Percentiles rank a stretch among this genome's conserved stretches.
Evolutionary conservation across 2,329 filamentous ascomycete species (phyloP).

Genomic region (Ophiostoma piceae): DNA sequence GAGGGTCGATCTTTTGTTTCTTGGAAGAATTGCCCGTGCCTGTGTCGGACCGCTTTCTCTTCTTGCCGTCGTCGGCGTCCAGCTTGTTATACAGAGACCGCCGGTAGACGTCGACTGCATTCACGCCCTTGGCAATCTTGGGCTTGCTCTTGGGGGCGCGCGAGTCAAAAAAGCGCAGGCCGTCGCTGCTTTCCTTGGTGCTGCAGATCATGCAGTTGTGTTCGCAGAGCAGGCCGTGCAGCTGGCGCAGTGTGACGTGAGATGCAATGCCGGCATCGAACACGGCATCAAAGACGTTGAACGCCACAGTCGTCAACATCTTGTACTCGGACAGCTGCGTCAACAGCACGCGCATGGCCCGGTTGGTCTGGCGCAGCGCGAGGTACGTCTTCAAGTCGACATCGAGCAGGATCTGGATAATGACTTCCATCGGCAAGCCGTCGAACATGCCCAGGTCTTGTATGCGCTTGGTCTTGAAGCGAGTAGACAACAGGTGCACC

Average conservation of each 20-base stretch:
- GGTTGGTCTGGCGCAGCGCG: constrained; percentile 19
- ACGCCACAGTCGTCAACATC: background rate
- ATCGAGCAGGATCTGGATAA: background rate
- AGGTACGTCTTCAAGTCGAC: constrained; percentile 19
- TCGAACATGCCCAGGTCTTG: constrained; percentile 11
- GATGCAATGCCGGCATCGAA: constrained; percentile 16
- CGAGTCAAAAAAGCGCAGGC: constrained; percentile 20
- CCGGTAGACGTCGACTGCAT: constrained; percentile 12
- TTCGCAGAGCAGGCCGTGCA: constrained; percentile 17
- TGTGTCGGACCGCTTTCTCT: background rate
- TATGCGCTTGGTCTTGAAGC: background rate
- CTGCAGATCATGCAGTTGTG: constrained; percentile 23
- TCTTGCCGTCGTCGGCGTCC: background rate
- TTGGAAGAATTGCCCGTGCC: background rate
- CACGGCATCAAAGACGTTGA: constrained; percentile 17
- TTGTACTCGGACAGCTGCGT: constrained; percentile 14
- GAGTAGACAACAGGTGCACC: background rate
- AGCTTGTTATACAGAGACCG: background rate
- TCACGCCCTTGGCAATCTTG: constrained; percentile 5
- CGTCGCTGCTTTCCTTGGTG: constrained; percentile 1
- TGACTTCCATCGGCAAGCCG: constrained; percentile 18
- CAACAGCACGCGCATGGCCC: constrained; percentile 12
- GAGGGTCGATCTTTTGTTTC: background rate
- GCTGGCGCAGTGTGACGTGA: constrained; percentile 15
- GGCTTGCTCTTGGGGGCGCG: constrained; percentile 16